Base-by-base conservation (phyloP, 148 eudicot species). In the Diospyros lotus region DNA sequence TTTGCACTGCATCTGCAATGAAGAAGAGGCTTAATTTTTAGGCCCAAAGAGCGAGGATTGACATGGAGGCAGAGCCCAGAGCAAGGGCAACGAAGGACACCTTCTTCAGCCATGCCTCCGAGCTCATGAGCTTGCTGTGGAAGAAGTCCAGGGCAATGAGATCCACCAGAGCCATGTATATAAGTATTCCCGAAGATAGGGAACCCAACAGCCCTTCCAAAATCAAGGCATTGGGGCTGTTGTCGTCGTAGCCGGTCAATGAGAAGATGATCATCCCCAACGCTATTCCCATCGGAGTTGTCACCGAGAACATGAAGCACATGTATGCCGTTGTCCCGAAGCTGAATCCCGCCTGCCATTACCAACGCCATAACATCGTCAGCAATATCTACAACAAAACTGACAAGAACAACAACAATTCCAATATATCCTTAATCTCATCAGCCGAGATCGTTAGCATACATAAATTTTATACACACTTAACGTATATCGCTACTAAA, bases 11-110 rank as follows among this genome's bases (percentile, higher is more conserved):
- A 28, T 28, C 8, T 48, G 52, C 52, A 48, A 48, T 4, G 8
- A 48, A 4, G 8, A 48, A 8, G 8, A 48, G 52, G 4, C 8
- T 4, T 48, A 59, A 64, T 50, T 11, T 12, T 84, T 79, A 92
- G 69, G 97, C 97, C 97, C 97, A 92, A 60, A 92, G 86, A 64
- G 97, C 97, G 54, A 92, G 97, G 55, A 92, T 88, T 12, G 97
- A 92, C 94, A 92, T 92, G 15, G 92, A 88, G 28, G 83, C 71
- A 66, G 97, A 92, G 46, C 97, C 97, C 81, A 89, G 89, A 75
- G 74, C 77, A 73, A 92, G 87, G 68, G 94, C 94, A 75, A 84
- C 39, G 84, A 80, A 92, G 74, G 94, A 89, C 44, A 80, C 81
- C 80, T 88, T 92, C 78, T 85, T 92, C 84, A 92, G 78, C 77